phyloP scores from a whole-genome alignment of 352 stramenopile species.

The Globisporangium apiculatum region DNA sequence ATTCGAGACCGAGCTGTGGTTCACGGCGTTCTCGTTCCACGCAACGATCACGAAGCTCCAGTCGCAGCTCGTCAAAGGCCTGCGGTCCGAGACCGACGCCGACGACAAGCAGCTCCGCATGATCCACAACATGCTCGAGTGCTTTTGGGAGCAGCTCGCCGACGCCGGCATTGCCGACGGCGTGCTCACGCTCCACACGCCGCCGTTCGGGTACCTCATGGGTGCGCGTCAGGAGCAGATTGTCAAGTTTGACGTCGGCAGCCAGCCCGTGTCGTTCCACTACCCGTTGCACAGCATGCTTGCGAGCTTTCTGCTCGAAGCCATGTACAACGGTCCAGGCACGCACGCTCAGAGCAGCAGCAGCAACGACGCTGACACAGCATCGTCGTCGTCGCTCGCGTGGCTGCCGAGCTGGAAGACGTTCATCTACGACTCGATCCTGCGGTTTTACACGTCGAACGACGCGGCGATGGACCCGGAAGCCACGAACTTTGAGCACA shows the following conservation, averaged over 20 bases:
- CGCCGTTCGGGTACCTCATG: slow-evolving; percentile 56
- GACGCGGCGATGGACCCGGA: slow-evolving; percentile 24
- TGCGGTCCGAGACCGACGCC: slow-evolving; percentile 46
- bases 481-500: slow-evolving; percentile 18
- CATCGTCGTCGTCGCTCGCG: slow-evolving; percentile 6
- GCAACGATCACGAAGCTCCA: slow-evolving; percentile 60
- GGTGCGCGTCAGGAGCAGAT: slow-evolving; percentile 40
- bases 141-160: slow-evolving; percentile 72
- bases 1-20: slow-evolving; percentile 92
- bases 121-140: slow-evolving; percentile 63
- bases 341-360: slow-evolving; percentile 3
- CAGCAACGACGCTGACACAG: neutral
- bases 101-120: slow-evolving; percentile 40
- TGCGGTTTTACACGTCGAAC: slow-evolving; percentile 16
- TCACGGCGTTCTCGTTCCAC: slow-evolving; percentile 91
- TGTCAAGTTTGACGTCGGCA: slow-evolving; percentile 70
- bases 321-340: slow-evolving; percentile 46
- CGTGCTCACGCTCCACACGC: slow-evolving; percentile 44
- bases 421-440: slow-evolving; percentile 45
- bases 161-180: slow-evolving; percentile 29
- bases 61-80: slow-evolving; percentile 49
- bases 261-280: slow-evolving; percentile 84
- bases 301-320: slow-evolving; percentile 74
- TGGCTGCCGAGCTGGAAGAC: slow-evolving; percentile 46
- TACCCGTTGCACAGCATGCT: slow-evolving; percentile 85